Evolutionary conservation across 2,329 filamentous ascomycete species (phyloP), one percentile per base, ranked within the genome.

Genomic region (Sporothrix globosa): DNA sequence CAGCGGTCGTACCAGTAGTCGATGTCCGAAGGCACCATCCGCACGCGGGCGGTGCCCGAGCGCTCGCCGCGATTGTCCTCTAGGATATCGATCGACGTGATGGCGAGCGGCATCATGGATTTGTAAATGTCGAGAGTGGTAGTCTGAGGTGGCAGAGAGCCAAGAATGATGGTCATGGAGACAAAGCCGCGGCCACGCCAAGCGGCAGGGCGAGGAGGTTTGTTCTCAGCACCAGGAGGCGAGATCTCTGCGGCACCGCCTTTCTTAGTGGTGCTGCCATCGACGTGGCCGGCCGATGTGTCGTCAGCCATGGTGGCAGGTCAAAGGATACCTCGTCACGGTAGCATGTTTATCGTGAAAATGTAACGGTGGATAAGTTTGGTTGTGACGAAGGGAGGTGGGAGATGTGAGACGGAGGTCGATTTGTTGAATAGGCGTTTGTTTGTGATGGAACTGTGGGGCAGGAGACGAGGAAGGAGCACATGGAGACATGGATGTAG

Each of bases 1-100:
- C 39, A 21, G 19, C 48, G 67, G 41, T 73, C 72, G 1, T 73
- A 74, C 86, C 88, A 90, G 74, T 90, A 90, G 0, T 80, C 76
- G 3, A 74, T 74, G 1, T 39, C 48, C 0, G 87, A 85, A 0
- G 88, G 88, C 76, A 83, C 85, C 72, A 91, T 91, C 1, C 80
- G 81, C 46, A 92, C 78, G 21, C 80, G 83, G 1, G 82, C 88
- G 30, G 54, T 77, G 0, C 80, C 79, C 44, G 78, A 78, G 69
- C 79, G 76, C 34, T 79, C 71, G n/a, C 85, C 79, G 41, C 79
- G 73, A 6, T 74, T 72, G 65, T 80, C 76, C 61, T 86, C 83
- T 65, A 81, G 84, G 1, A 91, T 80, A 17, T 90, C 86, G 48
- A 92, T 86, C 48, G 79, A 84, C 2, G 50, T 39, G 1, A 74